Evolutionary conservation across 2,329 filamentous ascomycete species (phyloP), one percentile per base, ranked within the genome.

Genomic region (Arthrocladium fulminans): DNA sequence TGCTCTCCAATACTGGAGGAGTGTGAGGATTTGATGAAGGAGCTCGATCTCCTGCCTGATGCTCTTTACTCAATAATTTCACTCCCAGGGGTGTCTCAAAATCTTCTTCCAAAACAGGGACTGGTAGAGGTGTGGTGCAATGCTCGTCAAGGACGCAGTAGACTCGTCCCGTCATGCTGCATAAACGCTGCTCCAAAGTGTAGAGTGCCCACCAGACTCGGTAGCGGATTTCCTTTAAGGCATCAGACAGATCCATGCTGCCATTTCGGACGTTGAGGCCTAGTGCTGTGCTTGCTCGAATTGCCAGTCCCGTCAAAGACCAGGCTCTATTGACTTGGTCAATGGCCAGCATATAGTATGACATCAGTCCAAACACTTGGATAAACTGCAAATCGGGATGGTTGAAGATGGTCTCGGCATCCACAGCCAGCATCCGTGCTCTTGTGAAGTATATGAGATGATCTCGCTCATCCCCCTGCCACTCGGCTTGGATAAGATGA

Each of bases 191-290:
- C 53, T 72, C 69, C 35, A 71, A 64, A 1, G 61, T 62, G 46
- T 70, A 69, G 1, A 71, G 56, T 46, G 67, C 68, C 66, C 67
- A 71, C 69, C 69, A 72, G 2, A 71, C 65, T 42, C 65, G 62
- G 48, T 70, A 70, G n/a, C 68, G 67, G 41, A 65, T 62, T 55
- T 70, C 68, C 51, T 70, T 71, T 22, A 67, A 64, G n/a, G 63
- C 55, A 49, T 63, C 60, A 0, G 65, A 57, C 1, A 68, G 65
- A 3, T 57, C 57, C 23, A 59, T 56, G 35, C 66, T 69, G 19
- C 62, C 64, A 47, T 65, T 71, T 45, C 65, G 68, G 60, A 72
- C 64, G 46, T 72, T 70, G 39, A 72, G 61, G 2, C 68, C 69
- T 22, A 72, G 58, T 10, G 68, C 62, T 37, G 67, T 64, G 3